Base-by-base conservation (phyloP, 768 basidiomycete species). In the Panellus pusillus region DNA sequence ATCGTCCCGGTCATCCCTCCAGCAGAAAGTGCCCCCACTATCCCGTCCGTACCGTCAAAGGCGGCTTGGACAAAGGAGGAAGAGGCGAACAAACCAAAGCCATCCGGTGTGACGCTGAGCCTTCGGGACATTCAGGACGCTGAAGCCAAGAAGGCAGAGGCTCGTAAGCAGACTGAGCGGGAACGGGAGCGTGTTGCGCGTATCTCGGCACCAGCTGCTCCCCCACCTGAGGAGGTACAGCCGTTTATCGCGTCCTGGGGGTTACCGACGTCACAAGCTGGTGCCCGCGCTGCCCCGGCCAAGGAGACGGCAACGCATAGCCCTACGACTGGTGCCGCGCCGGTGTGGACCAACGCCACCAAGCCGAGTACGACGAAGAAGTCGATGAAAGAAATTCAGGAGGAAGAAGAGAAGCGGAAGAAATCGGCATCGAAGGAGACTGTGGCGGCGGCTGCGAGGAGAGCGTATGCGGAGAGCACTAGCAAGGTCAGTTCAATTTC, bases 341-440 rank as follows among this genome's bases (percentile, higher is more conserved):
- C 83, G 14, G 92, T 91, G 17, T 96, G 93, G 92, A 88, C 86
- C 9, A 83, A 78, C 62, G 72, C 80, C 14, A 72, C 70, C 20
- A 86, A 84, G 65, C 69, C 78, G 7, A 72, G 73, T 9, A 66
- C 75, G 3, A 67, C 79, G 7, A 95, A 93, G 77, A 97, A 93
- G 78, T 91, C 91, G 2, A 87, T 99, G 87, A 98, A 96, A 75
- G 94, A 99, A 74, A 99, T 99, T 37, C 92, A 96, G 66, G 96
- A 98, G 70, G 97, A 99, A 63, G 97, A 99, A 66, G 93, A 96
- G 70, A 81, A 75, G 58, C 80, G 88, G 57, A 94, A 93, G 77
- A 89, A 86, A 70, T 62, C 72, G 27, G 76, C 76, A 1, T 70
- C 86, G 68, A 84, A 89, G 58, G 83, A 77, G 48, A 74, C 75